These are phyloP conservation scores for Bacidia gigantensis DNA, from an alignment of 495 filamentous ascomycete species.

Conservation along the genomic window DNA sequence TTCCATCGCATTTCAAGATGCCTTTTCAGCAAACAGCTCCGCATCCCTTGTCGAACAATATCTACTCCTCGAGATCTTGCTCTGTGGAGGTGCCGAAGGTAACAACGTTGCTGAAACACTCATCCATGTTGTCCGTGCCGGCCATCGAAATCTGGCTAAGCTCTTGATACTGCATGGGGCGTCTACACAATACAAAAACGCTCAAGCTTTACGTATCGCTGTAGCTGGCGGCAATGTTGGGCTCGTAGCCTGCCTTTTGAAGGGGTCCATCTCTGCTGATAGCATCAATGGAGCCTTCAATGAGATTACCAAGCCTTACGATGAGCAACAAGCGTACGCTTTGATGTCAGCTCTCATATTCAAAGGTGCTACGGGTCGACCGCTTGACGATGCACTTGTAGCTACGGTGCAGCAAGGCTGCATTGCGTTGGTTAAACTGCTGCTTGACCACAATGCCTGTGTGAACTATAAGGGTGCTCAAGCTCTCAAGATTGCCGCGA, in stretches of 20 bases:
- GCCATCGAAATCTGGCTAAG: slow-evolving; percentile 6
- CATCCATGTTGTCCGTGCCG: slow-evolving; percentile 8
- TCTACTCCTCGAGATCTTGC: slow-evolving; percentile 10
- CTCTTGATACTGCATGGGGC: slow-evolving; percentile 10
- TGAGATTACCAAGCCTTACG: slow-evolving; percentile 8
- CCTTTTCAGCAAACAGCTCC: slow-evolving; percentile 8
- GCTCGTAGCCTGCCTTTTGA: slow-evolving; percentile 4
- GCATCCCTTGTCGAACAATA: slow-evolving; percentile 2
- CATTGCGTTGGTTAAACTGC: background rate
- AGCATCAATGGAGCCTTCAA: slow-evolving; percentile 1
- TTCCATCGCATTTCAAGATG: slow-evolving; percentile 5
- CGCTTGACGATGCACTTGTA: slow-evolving; percentile 11
- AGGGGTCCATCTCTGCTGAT: background rate
- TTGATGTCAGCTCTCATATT: slow-evolving; percentile 9
- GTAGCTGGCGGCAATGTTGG: slow-evolving; percentile 1
- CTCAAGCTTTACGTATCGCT: slow-evolving; percentile 8
- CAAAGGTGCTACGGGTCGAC: slow-evolving; percentile 9
- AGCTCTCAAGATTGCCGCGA: slow-evolving; percentile 10
- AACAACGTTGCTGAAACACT: slow-evolving; percentile 6
- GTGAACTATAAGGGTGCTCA: slow-evolving; percentile 9
- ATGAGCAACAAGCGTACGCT: slow-evolving; percentile 1
- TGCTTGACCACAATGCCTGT: slow-evolving; percentile 12
- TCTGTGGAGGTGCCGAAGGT: slow-evolving; percentile 11
- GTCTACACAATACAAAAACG: slow-evolving; percentile 1
- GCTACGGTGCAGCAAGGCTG: slow-evolving; percentile 5